phyloP scores from a whole-genome alignment of 495 filamentous ascomycete species.

The Neurospora hispaniola region DNA sequence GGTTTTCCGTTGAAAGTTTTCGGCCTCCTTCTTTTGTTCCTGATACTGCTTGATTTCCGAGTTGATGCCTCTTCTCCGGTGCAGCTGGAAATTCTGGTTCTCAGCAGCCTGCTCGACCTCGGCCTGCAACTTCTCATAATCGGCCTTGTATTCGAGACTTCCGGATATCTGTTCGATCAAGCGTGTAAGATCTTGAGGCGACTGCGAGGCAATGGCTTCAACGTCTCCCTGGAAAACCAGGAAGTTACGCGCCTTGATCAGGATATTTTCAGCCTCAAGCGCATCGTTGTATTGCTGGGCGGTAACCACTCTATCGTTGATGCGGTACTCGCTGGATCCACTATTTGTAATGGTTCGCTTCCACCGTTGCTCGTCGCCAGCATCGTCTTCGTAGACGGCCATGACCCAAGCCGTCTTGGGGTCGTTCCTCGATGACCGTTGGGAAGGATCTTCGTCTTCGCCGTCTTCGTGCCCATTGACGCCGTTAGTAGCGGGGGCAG shows the following conservation, averaged over 20 bases:
- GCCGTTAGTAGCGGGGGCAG: constrained; percentile 44
- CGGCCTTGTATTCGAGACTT: constrained; percentile 87
- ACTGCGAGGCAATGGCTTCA: constrained; percentile 92
- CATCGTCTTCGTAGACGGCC: constrained; percentile 97
- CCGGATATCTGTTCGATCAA: constrained; percentile 97
- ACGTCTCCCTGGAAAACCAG: constrained; percentile 98
- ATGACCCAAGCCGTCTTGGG: constrained; percentile 96
- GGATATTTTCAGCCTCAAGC: constrained; percentile 86
- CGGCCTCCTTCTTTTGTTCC: constrained; percentile 93
- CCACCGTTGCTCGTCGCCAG: constrained; percentile 90
- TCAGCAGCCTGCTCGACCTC: constrained; percentile 81
- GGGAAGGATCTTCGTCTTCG: constrained; percentile 48
- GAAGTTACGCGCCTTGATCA: constrained; percentile 97
- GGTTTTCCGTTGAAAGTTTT: constrained; percentile 77
- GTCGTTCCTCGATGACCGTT: constrained; percentile 49
- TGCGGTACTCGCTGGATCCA: constrained; percentile 89
- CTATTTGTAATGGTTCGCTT: constrained; percentile 84
- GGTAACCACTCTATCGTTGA: constrained; percentile 83
- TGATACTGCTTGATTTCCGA: constrained; percentile 96
- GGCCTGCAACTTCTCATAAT: constrained; percentile 81
- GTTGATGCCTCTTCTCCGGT: constrained; percentile 86
- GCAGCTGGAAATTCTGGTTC: constrained; percentile 75
- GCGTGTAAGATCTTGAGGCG: constrained; percentile 84
- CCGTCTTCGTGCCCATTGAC: constrained; percentile 41
- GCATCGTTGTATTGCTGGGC: constrained; percentile 90